These are phyloP conservation scores for Sphagnum tenellum DNA, from an alignment of 225 moss, liverwort and hornwort genomes.

Conservation along the genomic window DNA sequence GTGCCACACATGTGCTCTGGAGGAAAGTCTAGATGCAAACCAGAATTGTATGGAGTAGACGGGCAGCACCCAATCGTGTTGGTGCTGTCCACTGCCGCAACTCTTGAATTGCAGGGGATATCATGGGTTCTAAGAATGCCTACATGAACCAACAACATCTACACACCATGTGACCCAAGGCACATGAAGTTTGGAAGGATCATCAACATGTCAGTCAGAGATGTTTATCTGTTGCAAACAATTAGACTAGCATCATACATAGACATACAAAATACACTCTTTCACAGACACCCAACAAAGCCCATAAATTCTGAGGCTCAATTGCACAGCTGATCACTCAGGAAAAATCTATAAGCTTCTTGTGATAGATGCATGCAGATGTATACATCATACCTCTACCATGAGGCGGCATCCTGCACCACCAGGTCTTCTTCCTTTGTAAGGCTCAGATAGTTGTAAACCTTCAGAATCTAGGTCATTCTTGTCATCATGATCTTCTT, in stretches of 20 bases:
- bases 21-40: conserved; percentile 14
- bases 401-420: conserved; percentile 63
- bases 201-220: too few relatives aligned
- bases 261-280: too few relatives aligned
- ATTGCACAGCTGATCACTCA: too few relatives aligned
- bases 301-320: too few relatives aligned
- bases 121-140: conserved; percentile 54
- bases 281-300: too few relatives aligned
- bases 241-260: too few relatives aligned
- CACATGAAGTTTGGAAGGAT: too few relatives aligned
- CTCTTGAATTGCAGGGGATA: conserved; percentile 46
- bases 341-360: too few relatives aligned
- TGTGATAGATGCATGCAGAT: too few relatives aligned
- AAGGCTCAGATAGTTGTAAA: conserved; percentile 49
- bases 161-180: too few relatives aligned
- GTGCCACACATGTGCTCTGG: not conserved
- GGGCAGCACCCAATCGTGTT: conserved; percentile 64
- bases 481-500: not conserved
- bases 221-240: too few relatives aligned
- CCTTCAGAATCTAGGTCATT: not conserved
- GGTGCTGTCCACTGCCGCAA: conserved; percentile 68
- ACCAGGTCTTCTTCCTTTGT: conserved; percentile 45
- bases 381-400: conserved; percentile 42
- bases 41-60: conserved; percentile 70
- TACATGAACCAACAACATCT: not conserved